These are phyloP conservation scores for Suhomyces canberraensis DNA, from an alignment of 805 yeast genomes.

Conservation along the genomic window DNA sequence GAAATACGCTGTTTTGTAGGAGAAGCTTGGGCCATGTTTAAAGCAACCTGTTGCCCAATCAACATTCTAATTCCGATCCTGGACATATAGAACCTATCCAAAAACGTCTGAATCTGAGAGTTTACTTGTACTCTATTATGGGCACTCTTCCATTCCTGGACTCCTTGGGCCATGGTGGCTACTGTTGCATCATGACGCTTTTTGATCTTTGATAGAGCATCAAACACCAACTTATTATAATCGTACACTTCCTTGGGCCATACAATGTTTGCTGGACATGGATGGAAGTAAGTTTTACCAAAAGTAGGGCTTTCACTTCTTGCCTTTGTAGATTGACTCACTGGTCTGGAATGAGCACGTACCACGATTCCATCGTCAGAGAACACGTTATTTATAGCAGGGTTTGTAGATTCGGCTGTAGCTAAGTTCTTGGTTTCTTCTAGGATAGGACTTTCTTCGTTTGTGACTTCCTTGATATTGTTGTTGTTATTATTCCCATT, in stretches of 20 bases:
- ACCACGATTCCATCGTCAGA: conserved; percentile 53
- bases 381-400: conserved; percentile 39
- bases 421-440: conserved; percentile 23
- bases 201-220: conserved; percentile 67
- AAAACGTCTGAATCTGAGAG: conserved; percentile 71
- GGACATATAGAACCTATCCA: conserved; percentile 86
- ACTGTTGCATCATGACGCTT: conserved; percentile 90
- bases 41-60: conserved; percentile 90
- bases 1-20: conserved; percentile 37
- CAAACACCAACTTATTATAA: conserved; percentile 66
- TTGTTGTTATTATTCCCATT: conserved; percentile 11
- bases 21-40: conserved; percentile 60
- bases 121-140: conserved; percentile 52
- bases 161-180: conserved; percentile 88
- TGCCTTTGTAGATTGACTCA: conserved; percentile 8
- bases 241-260: conserved; percentile 76
- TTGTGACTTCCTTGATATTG: not conserved
- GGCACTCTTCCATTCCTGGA: conserved; percentile 77
- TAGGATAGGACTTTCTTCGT: not conserved
- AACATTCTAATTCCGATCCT: conserved; percentile 91
- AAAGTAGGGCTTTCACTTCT: conserved; percentile 28
- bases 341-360: conserved; percentile 9
- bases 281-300: conserved; percentile 48
- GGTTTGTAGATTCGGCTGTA: conserved; percentile 26
- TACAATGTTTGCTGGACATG: conserved; percentile 49